Conservation (phyloP, 352 stramenopile genomes). For the Phytophthora agathidicida region DNA sequence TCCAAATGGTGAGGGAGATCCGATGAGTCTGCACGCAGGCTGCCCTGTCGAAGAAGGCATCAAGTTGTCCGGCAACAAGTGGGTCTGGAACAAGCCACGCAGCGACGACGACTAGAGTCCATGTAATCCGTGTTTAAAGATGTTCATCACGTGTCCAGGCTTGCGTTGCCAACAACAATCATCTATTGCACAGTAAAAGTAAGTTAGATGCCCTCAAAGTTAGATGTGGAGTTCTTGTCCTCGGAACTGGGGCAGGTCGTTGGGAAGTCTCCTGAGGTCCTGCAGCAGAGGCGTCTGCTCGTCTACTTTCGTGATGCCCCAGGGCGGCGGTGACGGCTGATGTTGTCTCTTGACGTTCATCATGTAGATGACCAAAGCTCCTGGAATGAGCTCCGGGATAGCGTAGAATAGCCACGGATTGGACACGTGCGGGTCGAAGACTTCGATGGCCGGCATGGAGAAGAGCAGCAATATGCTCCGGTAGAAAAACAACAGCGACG, state of each 20-base stretch:
- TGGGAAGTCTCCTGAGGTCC: conserved; percentile 33
- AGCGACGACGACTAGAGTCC: conserved; percentile 9
- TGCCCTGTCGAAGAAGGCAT: conserved; percentile 74
- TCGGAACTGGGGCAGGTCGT: conserved; percentile 57
- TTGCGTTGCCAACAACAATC: neutral
- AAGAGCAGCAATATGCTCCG: conserved; percentile 68
- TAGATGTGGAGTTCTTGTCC: conserved; percentile 70
- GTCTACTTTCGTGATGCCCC: conserved; percentile 35
- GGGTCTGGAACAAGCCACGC: conserved; percentile 83
- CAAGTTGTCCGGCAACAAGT: conserved; percentile 87
- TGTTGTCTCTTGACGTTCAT: conserved; percentile 73
- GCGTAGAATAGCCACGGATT: conserved; percentile 84
- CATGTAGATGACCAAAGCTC: conserved; percentile 76
- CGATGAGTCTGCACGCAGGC: conserved; percentile 69
- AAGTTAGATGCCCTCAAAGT: conserved; percentile 13
- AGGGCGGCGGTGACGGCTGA: conserved; percentile 7
- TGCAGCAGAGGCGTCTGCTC: conserved; percentile 64
- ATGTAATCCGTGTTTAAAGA: neutral
- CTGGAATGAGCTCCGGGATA: conserved; percentile 72
- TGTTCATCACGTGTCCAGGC: too few species aligned
- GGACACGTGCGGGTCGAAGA: conserved; percentile 73
- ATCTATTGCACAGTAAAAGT: conserved; percentile 29
- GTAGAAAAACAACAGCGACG: conserved; percentile 63
- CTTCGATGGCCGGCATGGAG: conserved; percentile 68
- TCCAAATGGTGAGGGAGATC: conserved; percentile 62